Evolutionary conservation across 495 filamentous ascomycete species (phyloP), one percentile per base, ranked within the genome.

Genomic region (Umbilicaria muhlenbergii): DNA sequence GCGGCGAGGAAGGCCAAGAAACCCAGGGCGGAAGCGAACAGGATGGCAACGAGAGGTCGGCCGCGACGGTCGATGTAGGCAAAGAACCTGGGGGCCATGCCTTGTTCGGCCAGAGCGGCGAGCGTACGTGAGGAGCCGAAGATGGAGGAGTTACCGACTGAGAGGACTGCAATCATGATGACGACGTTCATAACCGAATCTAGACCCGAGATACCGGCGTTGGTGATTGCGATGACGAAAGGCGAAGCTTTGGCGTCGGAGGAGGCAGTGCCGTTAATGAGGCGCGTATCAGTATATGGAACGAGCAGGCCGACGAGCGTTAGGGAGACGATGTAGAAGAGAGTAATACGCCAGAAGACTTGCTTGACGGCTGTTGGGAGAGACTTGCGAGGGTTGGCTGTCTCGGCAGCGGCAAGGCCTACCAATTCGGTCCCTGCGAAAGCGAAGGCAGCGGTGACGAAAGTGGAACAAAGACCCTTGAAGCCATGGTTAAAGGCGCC

Each of bases 381-480:
- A 3, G 60, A 58, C 50, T 65, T 67, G 37, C 55, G 57, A 35
- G 66, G 66, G 37, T 65, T 61, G 36, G 54, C 55, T 10, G 66
- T 56, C 46, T 70, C 66, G 32, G 66, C 66, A 19, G 66, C 66
- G 16, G 67, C 65, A 17, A 70, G 55, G 45, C 66, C 89, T 41
- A 94, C 87, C n/a, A 95, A 65, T 56, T 96, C 89, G 11, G 87
- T 95, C 36, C 89, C 89, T 4, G 85, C 75, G 51, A 94, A 96
- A 43, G 89, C 78, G 54, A 95, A 94, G 28, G 87, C 85, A 2
- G 88, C 86, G 16, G 83, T 91, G 49, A 95, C 87, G 49, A 96
- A 89, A 44, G 93, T 84, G 56, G 77, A 82, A 69, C 88, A 95
- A 11, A 96, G 69, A 34, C 89, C 89, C 56, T 93, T 92, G 72